Evolutionary conservation across 2,329 filamentous ascomycete species (phyloP).

Genomic region (Aspergillus sp.): DNA sequence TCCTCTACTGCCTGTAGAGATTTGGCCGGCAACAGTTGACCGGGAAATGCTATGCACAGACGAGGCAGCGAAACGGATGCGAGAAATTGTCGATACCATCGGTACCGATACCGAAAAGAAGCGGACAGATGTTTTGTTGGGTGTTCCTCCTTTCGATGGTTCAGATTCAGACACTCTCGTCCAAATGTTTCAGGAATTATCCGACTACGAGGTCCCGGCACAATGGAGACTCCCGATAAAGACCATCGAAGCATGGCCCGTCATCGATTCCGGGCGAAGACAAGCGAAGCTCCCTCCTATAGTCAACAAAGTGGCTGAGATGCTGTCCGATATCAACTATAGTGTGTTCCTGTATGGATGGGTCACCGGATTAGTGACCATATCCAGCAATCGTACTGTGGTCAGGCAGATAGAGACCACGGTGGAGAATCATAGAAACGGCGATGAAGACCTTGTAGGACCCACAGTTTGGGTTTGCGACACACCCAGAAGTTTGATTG

Average conservation of each 20-base stretch:
- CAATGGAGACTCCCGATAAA: conserved; percentile 56
- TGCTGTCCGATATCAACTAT: conserved; percentile 56
- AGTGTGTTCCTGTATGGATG: conserved; percentile 69
- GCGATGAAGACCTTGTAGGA: conserved; percentile 46
- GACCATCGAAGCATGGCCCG: conserved; percentile 46
- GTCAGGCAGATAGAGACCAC: conserved; percentile 57
- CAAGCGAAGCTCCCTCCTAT: conserved; percentile 42
- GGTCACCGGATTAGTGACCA: conserved; percentile 55
- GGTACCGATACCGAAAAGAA: conserved; percentile 55
- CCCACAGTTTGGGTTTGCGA: conserved; percentile 60
- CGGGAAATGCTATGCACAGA: conserved; percentile 59
- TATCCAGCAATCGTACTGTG: conserved; percentile 64
- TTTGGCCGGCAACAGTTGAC: conserved; percentile 56
- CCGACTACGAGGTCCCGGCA: conserved; percentile 48
- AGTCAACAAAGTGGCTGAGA: conserved; percentile 35
- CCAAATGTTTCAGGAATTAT: conserved; percentile 39
- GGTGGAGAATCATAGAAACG: conserved; percentile 47
- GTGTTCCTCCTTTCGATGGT: conserved; percentile 34
- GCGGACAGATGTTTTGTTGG: conserved; percentile 55
- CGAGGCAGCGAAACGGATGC: conserved; percentile 60
- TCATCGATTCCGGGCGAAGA: conserved; percentile 23
- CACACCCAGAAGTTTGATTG: conserved; percentile 59
- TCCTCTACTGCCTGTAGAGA: conserved; percentile 52
- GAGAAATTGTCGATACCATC: conserved; percentile 59
- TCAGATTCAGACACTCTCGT: conserved; percentile 27